Percentiles rank a stretch among this genome's conserved stretches.
phyloP scores from a whole-genome alignment of 176 grass and related monocot species.

The Saccharum officinarum region DNA sequence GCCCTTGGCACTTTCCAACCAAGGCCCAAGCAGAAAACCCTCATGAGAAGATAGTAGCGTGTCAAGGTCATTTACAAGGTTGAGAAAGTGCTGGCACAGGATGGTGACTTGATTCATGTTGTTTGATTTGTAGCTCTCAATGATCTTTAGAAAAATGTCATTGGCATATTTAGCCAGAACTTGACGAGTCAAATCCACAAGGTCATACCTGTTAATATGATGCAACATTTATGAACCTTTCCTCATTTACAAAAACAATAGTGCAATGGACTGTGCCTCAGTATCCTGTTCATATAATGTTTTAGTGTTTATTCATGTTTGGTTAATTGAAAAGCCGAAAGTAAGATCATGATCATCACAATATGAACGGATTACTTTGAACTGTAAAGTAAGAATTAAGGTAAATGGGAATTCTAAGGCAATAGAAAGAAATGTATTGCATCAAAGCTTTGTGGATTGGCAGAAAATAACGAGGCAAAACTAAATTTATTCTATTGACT shows the following conservation, averaged over 20 bases:
- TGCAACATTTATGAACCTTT: background rate
- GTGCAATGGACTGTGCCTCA: background rate
- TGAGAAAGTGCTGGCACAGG: slow-evolving; percentile 50
- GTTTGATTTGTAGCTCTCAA: slow-evolving; percentile 59
- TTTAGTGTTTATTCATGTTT: background rate
- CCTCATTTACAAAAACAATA: slow-evolving; percentile 1
- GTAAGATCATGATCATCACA: background rate
- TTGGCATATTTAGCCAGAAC: slow-evolving; percentile 83
- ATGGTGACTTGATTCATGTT: slow-evolving; percentile 43
- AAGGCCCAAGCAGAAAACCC: slow-evolving; percentile 83
- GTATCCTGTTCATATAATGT: background rate
- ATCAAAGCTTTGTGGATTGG: background rate
- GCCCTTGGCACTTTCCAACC: slow-evolving; percentile 69
- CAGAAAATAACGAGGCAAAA: background rate
- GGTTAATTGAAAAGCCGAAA: background rate
- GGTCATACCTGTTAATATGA: slow-evolving; percentile 59
- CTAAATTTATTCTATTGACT: background rate
- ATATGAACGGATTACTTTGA: background rate
- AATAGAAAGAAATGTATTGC: background rate
- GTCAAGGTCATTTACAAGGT: slow-evolving; percentile 70
- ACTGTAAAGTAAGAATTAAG: background rate
- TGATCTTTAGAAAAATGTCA: slow-evolving; percentile 58
- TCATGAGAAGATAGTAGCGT: slow-evolving; percentile 63
- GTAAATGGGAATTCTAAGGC: background rate
- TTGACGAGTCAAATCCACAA: slow-evolving; percentile 85